Evolutionary conservation across 371 early-diverging fungal genomes (phyloP), one percentile per base, ranked within the genome.

Genomic region (Apophysomyces sp.): DNA sequence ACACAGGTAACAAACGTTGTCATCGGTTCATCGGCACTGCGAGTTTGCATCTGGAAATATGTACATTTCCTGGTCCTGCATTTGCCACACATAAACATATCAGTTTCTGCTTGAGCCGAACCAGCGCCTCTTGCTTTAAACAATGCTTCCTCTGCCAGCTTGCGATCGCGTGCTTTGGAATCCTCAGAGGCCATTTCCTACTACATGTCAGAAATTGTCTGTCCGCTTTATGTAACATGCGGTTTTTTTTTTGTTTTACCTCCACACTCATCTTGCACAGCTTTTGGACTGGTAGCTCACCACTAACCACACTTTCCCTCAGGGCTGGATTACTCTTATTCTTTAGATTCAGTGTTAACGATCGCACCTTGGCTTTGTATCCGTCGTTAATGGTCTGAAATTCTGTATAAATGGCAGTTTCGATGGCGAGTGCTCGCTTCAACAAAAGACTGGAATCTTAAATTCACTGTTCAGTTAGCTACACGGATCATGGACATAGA

Each of bases 11-110:
- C 95, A 80, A 95, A 95, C 0, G 95, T 95, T 3, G 95, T 95
- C 97, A 97, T 98, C 9, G 98, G 98, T 81, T 98, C 99, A 89
- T 99, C 99, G 21, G 99, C 99, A 69, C 93, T 93, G 41, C 99
- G 85, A 28, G 81, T 80, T 66, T 80, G 81, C 60, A 98, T 99
- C 84, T 99, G 99, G 82, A 89, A 97, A 78, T 97, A 99, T 8
- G 91, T 90, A 63, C 92, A 90, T 68, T 89, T 94, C 54, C 97
- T 86, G 44, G 86, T 69, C 55, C 87, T 87, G 84, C 99, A 99
- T 72, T 94, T 93, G 36, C 95, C 96, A 69, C 99, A 98, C 68
- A 84, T 90, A 82, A 98, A 98, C 86, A 88, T 87, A 69, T 96
- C 96, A 3, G 98, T 98, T 72, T 90, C 94, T 7, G 96, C 95